Evolutionary conservation across 1,139 yeast species (phyloP), one percentile per base, ranked within the genome.

Genomic region (Trichomonascaceae sp.): DNA sequence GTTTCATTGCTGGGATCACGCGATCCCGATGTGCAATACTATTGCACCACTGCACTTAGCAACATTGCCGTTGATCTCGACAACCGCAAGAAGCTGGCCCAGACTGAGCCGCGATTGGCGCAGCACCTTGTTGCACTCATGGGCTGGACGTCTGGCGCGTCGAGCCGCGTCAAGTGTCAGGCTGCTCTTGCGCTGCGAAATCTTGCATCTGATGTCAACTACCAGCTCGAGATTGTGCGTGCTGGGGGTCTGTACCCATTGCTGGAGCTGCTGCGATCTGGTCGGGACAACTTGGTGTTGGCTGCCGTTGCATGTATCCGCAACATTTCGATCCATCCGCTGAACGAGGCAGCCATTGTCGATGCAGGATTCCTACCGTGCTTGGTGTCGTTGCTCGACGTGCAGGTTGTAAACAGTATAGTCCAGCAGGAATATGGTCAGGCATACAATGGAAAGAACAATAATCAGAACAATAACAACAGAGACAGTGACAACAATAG

Each of bases 231-330:
- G 56, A 85, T 89, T 46, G 98, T 89, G 20, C 71, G 93, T 49
- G 89, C 93, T 28, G 94, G 93, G 36, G 99, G 98, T 0, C 70
- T 89, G 50, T 93, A 96, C 32, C 92, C 85, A 55, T 68, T 89
- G 52, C 93, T 84, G 13, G 80, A 81, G 44, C 68, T 92, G 37
- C 68, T 89, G 47, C 89, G 87, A 47, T 79, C 94, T 33, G 75
- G 80, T 44, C 94, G 89, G 52, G 89, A 85, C 51, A 95, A 97
- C 16, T 67, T 92, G 43, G 85, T 87, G 9, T 67, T 89, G 39
- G 97, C 98, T 3, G 92, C 97, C 9, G 98, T 89, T 35, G 99
- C 99, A 2, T 89, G 99, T 62, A 84, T 89, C 46, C 75, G 98
- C 62, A 89, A 89, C 57, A 84, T 92, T 39, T 84, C 96, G 9